These are phyloP conservation scores for Kingdonia uniflora DNA, from an alignment of 164 flowering plant species.

Conservation along the genomic window DNA sequence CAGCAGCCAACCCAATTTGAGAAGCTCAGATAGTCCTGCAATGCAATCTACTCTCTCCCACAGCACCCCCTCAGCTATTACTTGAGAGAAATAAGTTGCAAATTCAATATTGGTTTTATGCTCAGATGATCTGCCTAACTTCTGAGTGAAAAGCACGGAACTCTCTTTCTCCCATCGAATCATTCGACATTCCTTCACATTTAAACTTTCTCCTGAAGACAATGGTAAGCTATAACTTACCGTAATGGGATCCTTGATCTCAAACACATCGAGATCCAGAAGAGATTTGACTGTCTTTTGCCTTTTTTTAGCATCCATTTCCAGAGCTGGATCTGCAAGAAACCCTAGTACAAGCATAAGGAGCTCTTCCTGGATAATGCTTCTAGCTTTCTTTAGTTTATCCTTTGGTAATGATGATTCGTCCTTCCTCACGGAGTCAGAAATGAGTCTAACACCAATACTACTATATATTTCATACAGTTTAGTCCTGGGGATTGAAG, in stretches of 20 bases:
- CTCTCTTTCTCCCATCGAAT: slow-evolving; percentile 49
- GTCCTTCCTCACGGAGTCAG: slow-evolving; percentile 34
- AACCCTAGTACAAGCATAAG: slow-evolving; percentile 40
- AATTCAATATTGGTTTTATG: slow-evolving; percentile 25
- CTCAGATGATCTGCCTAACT: slow-evolving; percentile 22
- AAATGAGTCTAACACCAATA: slow-evolving; percentile 43
- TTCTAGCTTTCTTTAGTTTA: slow-evolving; percentile 15
- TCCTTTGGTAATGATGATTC: slow-evolving; percentile 15
- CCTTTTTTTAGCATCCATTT: slow-evolving; percentile 29
- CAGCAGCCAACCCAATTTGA: slow-evolving; percentile 42
- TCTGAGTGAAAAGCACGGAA: slow-evolving; percentile 30
- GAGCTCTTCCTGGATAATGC: slow-evolving; percentile 22
- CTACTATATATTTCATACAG: slow-evolving; percentile 30
- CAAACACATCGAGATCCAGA: slow-evolving; percentile 24
- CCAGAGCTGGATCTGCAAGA: slow-evolving; percentile 28
- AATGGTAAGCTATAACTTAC: slow-evolving; percentile 20
- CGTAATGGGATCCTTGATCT: slow-evolving; percentile 30
- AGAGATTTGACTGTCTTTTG: slow-evolving; percentile 28
- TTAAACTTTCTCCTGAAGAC: slow-evolving; percentile 23
- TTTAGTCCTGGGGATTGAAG: slow-evolving; percentile 22
- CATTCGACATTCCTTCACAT: slow-evolving; percentile 22
- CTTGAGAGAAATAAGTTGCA: slow-evolving; percentile 42
- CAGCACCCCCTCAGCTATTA: slow-evolving; percentile 48
- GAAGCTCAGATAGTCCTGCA: slow-evolving; percentile 35
- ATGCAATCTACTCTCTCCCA: slow-evolving; percentile 44